Base-by-base conservation (phyloP, 805 yeast genomes). In the Monosporozyma unispora region DNA sequence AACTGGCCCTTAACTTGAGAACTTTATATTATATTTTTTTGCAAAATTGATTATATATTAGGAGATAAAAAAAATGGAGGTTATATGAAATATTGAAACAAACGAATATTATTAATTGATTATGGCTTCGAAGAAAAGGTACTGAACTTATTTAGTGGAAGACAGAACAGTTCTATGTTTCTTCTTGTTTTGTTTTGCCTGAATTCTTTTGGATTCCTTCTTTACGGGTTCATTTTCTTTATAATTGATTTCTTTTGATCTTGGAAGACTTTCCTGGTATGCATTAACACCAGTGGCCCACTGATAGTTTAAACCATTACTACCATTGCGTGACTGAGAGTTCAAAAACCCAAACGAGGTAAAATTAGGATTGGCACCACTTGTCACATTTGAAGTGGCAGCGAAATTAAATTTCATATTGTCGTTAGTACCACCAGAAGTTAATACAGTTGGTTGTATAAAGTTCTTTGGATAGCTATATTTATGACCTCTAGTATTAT, bases 401-500 rank as follows among this genome's bases (percentile, higher is more conserved):
- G n/a, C n/a, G n/a, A n/a, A n/a, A n/a, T n/a, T 33, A 4, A 28
- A 4, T 8, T 33, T 33, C 38, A 33, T 28, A 10, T 28, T 28
- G 12, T 28, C 33, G 3, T 12, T 31, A 12, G 16, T 11, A 12
- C 35, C 35, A 12, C 16, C 16, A 14, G 35, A 31, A 4, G 27
- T 10, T 11, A 39, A 18, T 39, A 22, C n/a, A 4, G 42, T 39
- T 27, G 49, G 39, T 21, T 44, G 42, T 25, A 25, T 29, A n/a
- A 27, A 43, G 5, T 29, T 46, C 8, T 47, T 54, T 4, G 63
- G 63, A 41, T 59, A 61, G 3, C 59, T 53, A 47, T 61, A 59
- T 31, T 56, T 51, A 48, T 58, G 63, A 7, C 62, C 63, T 21
- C 53, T 47, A 8, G 63, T 59, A 39, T 57, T 61, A 52, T 51